phyloP scores from a whole-genome alignment of 176 grass and related monocot species.

The Triticum timopheevii region DNA sequence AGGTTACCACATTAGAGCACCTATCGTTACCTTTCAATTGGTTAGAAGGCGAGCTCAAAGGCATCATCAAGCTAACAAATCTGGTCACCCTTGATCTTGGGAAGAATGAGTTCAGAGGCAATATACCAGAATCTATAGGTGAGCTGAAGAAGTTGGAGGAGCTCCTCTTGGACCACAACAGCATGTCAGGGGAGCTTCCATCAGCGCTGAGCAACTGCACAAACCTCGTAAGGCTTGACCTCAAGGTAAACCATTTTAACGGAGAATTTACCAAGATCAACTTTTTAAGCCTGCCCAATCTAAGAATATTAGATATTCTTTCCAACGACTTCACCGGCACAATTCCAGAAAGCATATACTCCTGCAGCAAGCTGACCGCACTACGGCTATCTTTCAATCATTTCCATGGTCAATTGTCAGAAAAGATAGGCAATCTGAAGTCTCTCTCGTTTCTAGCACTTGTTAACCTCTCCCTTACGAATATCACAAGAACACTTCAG shows the following conservation, averaged over 20 bases:
- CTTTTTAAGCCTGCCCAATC: slow-evolving; percentile 30
- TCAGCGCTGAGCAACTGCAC: slow-evolving; percentile 2
- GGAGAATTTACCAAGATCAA: slow-evolving; percentile 35
- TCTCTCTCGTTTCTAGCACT: too few species aligned
- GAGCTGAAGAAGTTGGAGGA: slow-evolving; percentile 19
- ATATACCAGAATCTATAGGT: slow-evolving; percentile 14
- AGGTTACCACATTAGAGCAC: background rate
- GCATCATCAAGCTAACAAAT: background rate
- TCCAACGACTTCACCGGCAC: background rate
- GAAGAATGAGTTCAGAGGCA: background rate
- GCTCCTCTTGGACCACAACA: background rate
- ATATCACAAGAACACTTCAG: too few species aligned
- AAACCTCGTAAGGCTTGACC: slow-evolving; percentile 22
- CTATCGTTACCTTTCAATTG: slow-evolving; percentile 21
- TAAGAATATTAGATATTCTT: slow-evolving; percentile 27
- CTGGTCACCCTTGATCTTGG: slow-evolving; percentile 28
- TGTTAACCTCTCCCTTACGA: too few species aligned
- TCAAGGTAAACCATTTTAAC: slow-evolving; percentile 27
- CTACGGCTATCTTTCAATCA: too few species aligned
- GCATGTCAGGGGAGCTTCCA: slow-evolving; percentile 9
- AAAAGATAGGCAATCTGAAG: too few species aligned
- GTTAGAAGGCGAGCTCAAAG: too few species aligned
- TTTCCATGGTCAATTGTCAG: too few species aligned
- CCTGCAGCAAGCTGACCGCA: too few species aligned
- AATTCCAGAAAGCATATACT: too few species aligned